These are phyloP conservation scores for Clarireedia paspali DNA, from an alignment of 2,329 filamentous ascomycete genomes.

Conservation along the genomic window DNA sequence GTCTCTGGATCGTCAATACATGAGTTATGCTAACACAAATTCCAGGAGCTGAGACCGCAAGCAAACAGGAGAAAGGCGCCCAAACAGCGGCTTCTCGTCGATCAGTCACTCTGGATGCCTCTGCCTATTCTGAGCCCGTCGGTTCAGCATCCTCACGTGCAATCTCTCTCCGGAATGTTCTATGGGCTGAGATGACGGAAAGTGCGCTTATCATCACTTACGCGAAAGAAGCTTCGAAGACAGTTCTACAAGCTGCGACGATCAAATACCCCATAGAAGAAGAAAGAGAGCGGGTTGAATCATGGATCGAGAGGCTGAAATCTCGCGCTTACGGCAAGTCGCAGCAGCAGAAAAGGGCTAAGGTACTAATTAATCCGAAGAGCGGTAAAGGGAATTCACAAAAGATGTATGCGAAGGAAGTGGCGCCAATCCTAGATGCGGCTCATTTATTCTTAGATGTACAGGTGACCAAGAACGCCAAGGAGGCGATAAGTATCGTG, in stretches of 20 bases:
- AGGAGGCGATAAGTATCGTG: slow-evolving; percentile 73
- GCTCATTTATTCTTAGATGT: slow-evolving; percentile 72
- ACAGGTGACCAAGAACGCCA: slow-evolving; percentile 58
- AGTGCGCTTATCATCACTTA: slow-evolving; percentile 8
- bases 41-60: neutral
- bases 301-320: slow-evolving; percentile 58
- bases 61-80: neutral
- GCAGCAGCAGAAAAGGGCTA: slow-evolving; percentile 65
- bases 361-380: slow-evolving; percentile 82
- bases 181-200: slow-evolving; percentile 7
- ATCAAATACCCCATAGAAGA: slow-evolving; percentile 35
- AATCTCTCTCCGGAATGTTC: slow-evolving; percentile 8
- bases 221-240: slow-evolving; percentile 5
- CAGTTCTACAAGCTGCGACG: slow-evolving; percentile 21
- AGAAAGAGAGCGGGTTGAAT: slow-evolving; percentile 23
- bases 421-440: slow-evolving; percentile 73
- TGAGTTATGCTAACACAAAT: neutral
- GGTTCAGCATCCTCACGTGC: neutral
- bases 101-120: slow-evolving; percentile 5
- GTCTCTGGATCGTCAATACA: neutral
- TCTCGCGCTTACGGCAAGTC: slow-evolving; percentile 60
- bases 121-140: slow-evolving; percentile 5
- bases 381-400: slow-evolving; percentile 71
- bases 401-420: slow-evolving; percentile 63
- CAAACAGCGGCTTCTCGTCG: slow-evolving; percentile 1